Evolutionary conservation across 2,329 filamentous ascomycete species (phyloP), one percentile per base, ranked within the genome.

Genomic region (Microsporum ferrugineum): DNA sequence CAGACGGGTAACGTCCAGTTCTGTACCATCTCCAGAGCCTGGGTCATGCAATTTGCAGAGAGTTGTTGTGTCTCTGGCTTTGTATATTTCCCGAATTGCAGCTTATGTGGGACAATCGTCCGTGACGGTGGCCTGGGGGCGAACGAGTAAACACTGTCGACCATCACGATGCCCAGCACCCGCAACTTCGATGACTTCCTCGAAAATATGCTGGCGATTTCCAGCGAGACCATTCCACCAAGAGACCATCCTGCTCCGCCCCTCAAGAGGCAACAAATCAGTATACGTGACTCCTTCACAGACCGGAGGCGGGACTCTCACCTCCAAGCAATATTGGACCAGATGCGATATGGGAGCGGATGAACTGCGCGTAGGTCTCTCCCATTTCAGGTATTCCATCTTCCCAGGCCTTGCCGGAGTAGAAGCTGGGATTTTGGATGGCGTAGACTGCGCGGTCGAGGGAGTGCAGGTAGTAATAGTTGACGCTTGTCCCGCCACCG

Each of bases 401-500:
- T 0, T 75, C 71, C 72, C 81, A 85, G 4, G 70, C 71, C 12
- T 75, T 70, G 5, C 76, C 77, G 1, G 75, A 74, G 63, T 74
- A 69, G 66, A 82, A 84, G 62, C 74, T 72, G 3, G 82, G 80
- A 68, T 85, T 85, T 62, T 76, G 71, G 60, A 85, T 81, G 58
- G 77, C 82, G 64, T 80, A 83, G 41, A 83, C 70, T 17, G 74
- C 70, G 3, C 83, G 80, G 38, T 71, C 70, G 27, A 84, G 72
- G 0, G 74, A 67, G 17, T 78, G 75, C 2, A 85, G 74, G 63
- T 78, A 80, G 70, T 82, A 77, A 68, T 85, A 85, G 65, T 76
- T 77, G 67, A 82, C 84, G 1, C 78, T 79, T 1, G 82, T 85
- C 67, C 83, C 83, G 65, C 83, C 82, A 64, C 83, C 83, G 63